A percentile compares a stretch with the other conserved stretches of the same genome.
phyloP scores from a whole-genome alignment of 495 filamentous ascomycete species.

The Staphylotrichum tortipilum region DNA sequence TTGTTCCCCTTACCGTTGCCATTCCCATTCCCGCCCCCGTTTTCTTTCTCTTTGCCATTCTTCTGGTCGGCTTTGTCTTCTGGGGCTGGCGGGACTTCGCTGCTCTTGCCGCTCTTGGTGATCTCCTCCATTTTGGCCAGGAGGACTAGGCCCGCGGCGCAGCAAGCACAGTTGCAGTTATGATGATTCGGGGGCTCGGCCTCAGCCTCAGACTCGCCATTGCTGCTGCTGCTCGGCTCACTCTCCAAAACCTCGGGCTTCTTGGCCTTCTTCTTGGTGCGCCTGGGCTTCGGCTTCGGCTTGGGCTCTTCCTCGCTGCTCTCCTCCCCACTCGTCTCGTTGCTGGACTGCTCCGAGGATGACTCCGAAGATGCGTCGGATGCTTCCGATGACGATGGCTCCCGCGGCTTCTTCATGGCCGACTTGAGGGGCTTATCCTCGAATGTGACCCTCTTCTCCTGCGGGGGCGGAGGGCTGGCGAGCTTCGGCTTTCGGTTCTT shows the following conservation, averaged over 20 bases:
- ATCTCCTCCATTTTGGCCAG: conserved; percentile 5
- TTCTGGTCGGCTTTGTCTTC: not conserved
- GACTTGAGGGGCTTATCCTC: conserved; percentile 11
- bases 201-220: not conserved
- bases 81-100: not conserved
- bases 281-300: not conserved
- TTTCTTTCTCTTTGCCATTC: conserved; percentile 4
- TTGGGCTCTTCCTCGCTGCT: conserved; percentile 5
- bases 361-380: not conserved
- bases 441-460: conserved; percentile 17
- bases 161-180: conserved; percentile 3
- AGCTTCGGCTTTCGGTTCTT: not conserved
- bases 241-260: not conserved
- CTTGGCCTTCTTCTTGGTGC: conserved; percentile 9
- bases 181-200: not conserved
- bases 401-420: conserved; percentile 15
- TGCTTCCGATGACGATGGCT: not conserved
- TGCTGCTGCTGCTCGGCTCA: not conserved
- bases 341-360: not conserved
- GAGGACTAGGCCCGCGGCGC: not conserved
- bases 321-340: not conserved
- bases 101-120: conserved; percentile 3
- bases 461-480: not conserved
- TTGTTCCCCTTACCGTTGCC: not conserved
- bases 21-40: conserved; percentile 2